Percentiles rank a stretch among this genome's conserved stretches.
These are phyloP conservation scores for Tricholoma saponaceum DNA, from an alignment of 768 basidiomycete species.

Conservation along the genomic window DNA sequence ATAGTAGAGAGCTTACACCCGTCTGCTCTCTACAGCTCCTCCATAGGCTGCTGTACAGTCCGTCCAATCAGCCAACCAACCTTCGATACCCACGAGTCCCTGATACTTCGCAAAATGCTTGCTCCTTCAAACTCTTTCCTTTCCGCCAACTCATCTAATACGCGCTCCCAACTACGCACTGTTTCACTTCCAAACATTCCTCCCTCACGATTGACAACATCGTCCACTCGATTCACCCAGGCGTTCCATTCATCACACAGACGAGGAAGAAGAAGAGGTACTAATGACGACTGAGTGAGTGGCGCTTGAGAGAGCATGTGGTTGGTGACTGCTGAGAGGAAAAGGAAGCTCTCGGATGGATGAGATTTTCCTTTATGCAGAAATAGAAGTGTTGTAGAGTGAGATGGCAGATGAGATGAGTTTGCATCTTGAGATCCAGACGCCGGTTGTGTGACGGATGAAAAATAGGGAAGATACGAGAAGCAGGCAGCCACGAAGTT, in stretches of 20 bases:
- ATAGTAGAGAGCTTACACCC: too few relatives aligned
- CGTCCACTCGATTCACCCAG: conserved; percentile 71
- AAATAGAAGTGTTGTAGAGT: conserved; percentile 41
- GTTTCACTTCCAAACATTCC: conserved; percentile 79
- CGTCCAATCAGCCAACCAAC: conserved; percentile 78
- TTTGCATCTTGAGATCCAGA: conserved; percentile 19
- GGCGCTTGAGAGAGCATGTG: conserved; percentile 67
- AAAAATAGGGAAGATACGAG: conserved; percentile 86
- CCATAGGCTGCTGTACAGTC: conserved; percentile 32
- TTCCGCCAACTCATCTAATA: conserved; percentile 62
- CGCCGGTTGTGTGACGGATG: conserved; percentile 40
- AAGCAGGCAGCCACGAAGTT: conserved; percentile 76
- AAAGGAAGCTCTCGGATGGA: conserved; percentile 70
- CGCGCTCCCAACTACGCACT: conserved; percentile 64
- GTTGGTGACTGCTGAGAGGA: conserved; percentile 64
- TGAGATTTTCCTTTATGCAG: conserved; percentile 64
- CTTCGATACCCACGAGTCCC: conserved; percentile 66
- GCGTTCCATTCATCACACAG: conserved; percentile 72
- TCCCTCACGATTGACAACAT: conserved; percentile 63
- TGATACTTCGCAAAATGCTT: conserved; percentile 32
- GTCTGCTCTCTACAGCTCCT: conserved; percentile 20
- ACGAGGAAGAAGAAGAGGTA: conserved; percentile 56
- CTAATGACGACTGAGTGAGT: conserved; percentile 56
- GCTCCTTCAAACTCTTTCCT: conserved; percentile 36
- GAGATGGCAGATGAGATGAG: conserved; percentile 27